These are phyloP conservation scores for Calocera cornea DNA, from an alignment of 768 basidiomycete genomes.

Conservation along the genomic window DNA sequence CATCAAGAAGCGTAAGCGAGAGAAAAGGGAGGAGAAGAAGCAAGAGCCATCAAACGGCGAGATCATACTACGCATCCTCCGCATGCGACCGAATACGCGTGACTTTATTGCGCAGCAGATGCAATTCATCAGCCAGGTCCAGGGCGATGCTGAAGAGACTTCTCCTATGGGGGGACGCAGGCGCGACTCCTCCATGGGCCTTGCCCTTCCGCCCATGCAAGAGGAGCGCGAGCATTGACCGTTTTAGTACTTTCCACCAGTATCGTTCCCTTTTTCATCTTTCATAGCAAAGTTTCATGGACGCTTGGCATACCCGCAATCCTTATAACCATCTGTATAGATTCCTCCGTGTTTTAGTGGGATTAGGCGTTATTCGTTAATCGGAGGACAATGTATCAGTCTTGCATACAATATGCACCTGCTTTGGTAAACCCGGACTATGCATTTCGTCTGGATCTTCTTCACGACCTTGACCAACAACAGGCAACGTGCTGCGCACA, in stretches of 20 bases:
- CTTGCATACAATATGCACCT: no score
- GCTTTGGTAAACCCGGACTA: no score
- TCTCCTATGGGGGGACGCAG: neutral
- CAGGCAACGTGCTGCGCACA: no score
- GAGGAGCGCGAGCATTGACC: neutral
- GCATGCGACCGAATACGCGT: slow-evolving; percentile 75
- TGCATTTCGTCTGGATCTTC: no score
- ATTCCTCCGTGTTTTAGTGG: neutral
- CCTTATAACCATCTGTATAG: neutral
- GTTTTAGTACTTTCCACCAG: neutral
- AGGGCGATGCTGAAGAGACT: slow-evolving; percentile 44
- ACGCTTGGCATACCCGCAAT: neutral
- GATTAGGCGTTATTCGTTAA: no score
- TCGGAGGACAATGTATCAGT: no score
- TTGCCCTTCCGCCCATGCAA: neutral
- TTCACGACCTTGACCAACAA: no score
- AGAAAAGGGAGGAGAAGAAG: slow-evolving; percentile 73
- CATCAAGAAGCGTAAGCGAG: slow-evolving; percentile 84
- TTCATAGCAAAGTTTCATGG: neutral
- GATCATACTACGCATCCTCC: slow-evolving; percentile 83
- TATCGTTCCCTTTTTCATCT: neutral
- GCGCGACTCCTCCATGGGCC: neutral
- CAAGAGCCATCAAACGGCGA: slow-evolving; percentile 52
- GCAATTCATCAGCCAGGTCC: slow-evolving; percentile 67
- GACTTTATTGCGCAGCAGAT: slow-evolving; percentile 84